Evolutionary conservation across 169 alveolate genomes (phyloP).

Genomic region (Plasmodium sp.): DNA sequence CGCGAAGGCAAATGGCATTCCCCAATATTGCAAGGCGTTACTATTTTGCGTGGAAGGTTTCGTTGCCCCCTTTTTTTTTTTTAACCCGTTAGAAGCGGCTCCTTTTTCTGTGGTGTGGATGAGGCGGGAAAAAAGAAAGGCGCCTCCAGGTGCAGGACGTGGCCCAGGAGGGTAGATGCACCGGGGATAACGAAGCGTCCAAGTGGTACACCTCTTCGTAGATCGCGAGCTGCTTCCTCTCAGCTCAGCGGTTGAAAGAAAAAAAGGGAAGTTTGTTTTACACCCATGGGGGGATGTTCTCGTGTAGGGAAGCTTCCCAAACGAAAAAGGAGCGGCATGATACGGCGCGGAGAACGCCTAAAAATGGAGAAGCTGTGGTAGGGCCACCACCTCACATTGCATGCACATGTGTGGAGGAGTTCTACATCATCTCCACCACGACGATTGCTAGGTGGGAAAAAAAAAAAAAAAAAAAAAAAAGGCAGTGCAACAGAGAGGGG

Average conservation of each 20-base stretch:
- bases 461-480: too few relatives aligned
- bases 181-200: neutral
- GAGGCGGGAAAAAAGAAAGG: neutral
- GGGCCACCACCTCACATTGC: neutral
- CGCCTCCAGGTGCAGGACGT: neutral
- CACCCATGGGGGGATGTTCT: neutral
- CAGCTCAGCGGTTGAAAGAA: neutral
- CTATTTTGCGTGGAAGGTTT: neutral
- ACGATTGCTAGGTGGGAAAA: neutral
- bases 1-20: neutral
- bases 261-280: neutral
- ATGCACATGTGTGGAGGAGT: neutral
- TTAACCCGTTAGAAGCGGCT: neutral
- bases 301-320: neutral
- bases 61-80: neutral
- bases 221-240: neutral
- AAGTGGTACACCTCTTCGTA: neutral
- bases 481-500: neutral
- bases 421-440: neutral
- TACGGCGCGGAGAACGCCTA: neutral
- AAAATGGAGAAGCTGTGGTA: neutral
- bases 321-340: too few relatives aligned
- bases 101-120: neutral
- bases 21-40: neutral
- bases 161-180: neutral